phyloP scores from a whole-genome alignment of 2,329 filamentous ascomycete species.

The Penicillium hordei region DNA sequence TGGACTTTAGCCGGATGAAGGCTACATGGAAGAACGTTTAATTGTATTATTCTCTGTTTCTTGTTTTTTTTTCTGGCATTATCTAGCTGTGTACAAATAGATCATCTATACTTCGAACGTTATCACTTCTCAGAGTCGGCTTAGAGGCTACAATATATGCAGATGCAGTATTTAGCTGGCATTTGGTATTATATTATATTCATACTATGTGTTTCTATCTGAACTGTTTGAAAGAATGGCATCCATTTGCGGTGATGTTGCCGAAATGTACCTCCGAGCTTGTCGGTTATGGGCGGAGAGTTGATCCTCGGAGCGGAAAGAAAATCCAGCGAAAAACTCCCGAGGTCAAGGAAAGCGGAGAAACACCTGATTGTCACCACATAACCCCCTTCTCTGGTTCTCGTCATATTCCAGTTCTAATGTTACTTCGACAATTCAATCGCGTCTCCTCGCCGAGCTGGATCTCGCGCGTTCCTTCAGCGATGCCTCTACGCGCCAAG shows the following conservation, averaged over 20 bases:
- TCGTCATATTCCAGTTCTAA: constrained; percentile 33
- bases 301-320: constrained; percentile 26
- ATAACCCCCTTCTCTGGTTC: constrained; percentile 17
- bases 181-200: background rate
- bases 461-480: constrained; percentile 45
- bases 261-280: background rate
- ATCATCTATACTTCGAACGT: constrained; percentile 5
- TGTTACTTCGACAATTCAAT: constrained; percentile 46
- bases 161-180: background rate
- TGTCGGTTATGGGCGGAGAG: constrained; percentile 22
- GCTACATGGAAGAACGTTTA: background rate
- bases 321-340: constrained; percentile 31
- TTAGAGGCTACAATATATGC: background rate
- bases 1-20: background rate
- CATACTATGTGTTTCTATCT: background rate
- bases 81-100: constrained; percentile 15
- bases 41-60: background rate
- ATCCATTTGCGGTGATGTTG: background rate
- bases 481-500: constrained; percentile 81
- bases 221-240: background rate
- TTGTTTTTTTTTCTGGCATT: constrained; percentile 1
- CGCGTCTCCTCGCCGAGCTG: constrained; percentile 46
- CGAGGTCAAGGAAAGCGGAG: constrained; percentile 31
- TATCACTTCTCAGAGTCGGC: background rate
- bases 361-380: constrained; percentile 29